Conservation (phyloP, 164 flowering plant species). For the Sextonia rubra region DNA sequence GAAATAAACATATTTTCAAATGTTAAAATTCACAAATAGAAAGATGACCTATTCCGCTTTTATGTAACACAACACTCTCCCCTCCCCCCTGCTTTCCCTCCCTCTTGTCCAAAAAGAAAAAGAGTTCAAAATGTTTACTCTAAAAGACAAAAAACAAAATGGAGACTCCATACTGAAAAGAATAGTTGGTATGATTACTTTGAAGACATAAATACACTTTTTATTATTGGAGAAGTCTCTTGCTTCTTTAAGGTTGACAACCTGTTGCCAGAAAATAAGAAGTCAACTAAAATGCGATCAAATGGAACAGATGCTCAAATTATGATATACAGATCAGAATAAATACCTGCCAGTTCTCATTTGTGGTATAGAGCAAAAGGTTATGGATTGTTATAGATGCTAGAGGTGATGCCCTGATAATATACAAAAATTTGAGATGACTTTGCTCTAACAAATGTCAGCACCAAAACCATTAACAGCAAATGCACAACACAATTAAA, state of each 20-base stretch:
- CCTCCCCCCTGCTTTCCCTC: background rate
- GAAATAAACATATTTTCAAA: background rate
- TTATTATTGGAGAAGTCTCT: conserved; percentile 74
- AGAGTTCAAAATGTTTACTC: background rate
- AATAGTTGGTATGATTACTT: conserved; percentile 41
- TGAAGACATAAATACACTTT: conserved; percentile 84
- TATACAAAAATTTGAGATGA: background rate
- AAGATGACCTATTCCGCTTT: background rate
- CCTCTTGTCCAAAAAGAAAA: no score
- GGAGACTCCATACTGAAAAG: background rate
- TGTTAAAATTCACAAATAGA: background rate
- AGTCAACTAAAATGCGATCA: conserved; percentile 8
- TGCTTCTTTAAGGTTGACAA: conserved; percentile 93
- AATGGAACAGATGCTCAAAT: conserved; percentile 1
- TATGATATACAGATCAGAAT: background rate
- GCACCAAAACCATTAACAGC: background rate
- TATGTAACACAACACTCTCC: background rate
- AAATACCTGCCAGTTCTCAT: conserved; percentile 89
- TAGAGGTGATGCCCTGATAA: conserved; percentile 78
- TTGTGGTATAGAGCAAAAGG: conserved; percentile 78
- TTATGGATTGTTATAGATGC: conserved; percentile 93
- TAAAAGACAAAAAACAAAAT: background rate
- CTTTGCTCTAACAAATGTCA: background rate
- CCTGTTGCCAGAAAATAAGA: conserved; percentile 37
- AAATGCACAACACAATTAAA: background rate